Base-by-base conservation (phyloP, 306 rosid genomes). In the Glycine soja region DNA sequence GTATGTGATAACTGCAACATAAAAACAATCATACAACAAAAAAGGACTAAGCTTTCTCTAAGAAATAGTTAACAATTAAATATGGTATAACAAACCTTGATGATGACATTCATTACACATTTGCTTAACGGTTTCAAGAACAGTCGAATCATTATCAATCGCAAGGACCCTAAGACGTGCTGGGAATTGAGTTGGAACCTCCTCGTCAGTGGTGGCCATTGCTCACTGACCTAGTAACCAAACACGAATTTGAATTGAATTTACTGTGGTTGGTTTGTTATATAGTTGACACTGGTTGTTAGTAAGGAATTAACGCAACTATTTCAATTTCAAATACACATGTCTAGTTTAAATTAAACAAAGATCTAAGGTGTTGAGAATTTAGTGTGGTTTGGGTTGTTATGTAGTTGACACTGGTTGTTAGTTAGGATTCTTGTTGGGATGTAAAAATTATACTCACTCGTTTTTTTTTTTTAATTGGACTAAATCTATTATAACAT, bases 151-250 rank as follows among this genome's bases (percentile, higher is more conserved):
- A 56, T 83, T 80, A 43, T 91, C 97, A 43, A 92, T 90, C 8
- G 87, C 92, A 10, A 92, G 87, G 72, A 92, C 87, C 72, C 87
- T 87, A 34, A 92, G 59, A 34, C 92, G 90, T 4, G 24, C 77
- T 10, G 92, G 89, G 47, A 88, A 84, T 51, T 76, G 76, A 54
- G 66, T 53, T 72, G 51, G 78, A 7, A 5, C 6, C 13, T 63
- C 1, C 24, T 19, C 24, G 1, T 19, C n/a, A n/a, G n/a, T 1
- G 1, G 24, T 70, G 76, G 43, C 89, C 53, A 67, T 67, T 15
- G 36, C 3, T 65, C 0, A 34, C 18, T 0, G 8, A 53, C 18
- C 5, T 7, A 34, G 38, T 45, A 45, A 43, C 47, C 47, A 43
- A 40, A 0, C 3, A 43, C 5, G 10, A 43, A 46, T 46, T 46